Evolutionary conservation across 495 filamentous ascomycete genomes (phyloP).

Genomic region (Penicillium canescens): DNA sequence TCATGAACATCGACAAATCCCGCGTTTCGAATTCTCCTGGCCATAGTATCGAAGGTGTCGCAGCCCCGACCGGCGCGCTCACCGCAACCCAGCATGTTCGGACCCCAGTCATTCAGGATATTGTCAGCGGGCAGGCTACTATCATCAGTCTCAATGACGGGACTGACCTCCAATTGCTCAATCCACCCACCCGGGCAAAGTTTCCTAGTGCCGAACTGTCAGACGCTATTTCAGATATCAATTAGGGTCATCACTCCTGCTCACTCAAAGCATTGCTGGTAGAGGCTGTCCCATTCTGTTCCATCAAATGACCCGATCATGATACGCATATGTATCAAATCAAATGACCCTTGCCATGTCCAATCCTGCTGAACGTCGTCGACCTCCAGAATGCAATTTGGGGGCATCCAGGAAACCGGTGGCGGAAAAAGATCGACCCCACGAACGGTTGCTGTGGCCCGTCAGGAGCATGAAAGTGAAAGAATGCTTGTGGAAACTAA

Average conservation of each 20-base stretch:
- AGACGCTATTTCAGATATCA: too few species aligned
- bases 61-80: not conserved
- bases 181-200: slow-evolving; percentile 50
- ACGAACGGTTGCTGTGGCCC: not conserved
- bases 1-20: slow-evolving; percentile 29
- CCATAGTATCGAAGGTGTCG: slow-evolving; percentile 5
- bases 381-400: not conserved
- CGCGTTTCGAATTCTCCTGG: slow-evolving; percentile 19
- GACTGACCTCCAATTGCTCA: slow-evolving; percentile 49
- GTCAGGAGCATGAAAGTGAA: too few species aligned
- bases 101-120: slow-evolving; percentile 14
- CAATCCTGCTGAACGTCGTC: slow-evolving; percentile 16
- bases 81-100: slow-evolving; percentile 13
- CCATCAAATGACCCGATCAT: slow-evolving; percentile 12
- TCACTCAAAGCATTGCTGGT: slow-evolving; percentile 11
- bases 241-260: too few species aligned
- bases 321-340: slow-evolving; percentile 21
- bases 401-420: slow-evolving; percentile 6
- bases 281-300: slow-evolving; percentile 22
- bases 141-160: slow-evolving; percentile 40
- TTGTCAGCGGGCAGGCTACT: slow-evolving; percentile 29
- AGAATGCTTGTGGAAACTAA: too few species aligned
- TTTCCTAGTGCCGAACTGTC: not conserved
- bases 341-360: slow-evolving; percentile 20
- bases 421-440: slow-evolving; percentile 10